phyloP scores from a whole-genome alignment of 805 yeast genomes.

The Candida nemodendra region DNA sequence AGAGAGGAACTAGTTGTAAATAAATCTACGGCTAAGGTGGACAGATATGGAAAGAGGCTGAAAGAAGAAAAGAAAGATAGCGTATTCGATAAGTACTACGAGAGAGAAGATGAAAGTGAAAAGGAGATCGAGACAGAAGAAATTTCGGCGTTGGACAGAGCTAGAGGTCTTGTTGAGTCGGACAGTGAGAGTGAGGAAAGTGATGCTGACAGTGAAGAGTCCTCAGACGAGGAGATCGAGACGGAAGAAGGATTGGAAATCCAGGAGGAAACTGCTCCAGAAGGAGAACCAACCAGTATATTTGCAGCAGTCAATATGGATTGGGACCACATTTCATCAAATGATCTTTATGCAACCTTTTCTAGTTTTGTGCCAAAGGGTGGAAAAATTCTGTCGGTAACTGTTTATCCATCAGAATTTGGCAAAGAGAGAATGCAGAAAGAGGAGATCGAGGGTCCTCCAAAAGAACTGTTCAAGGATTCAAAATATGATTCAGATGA shows the following conservation, averaged over 20 bases:
- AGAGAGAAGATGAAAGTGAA: slow-evolving; percentile 38
- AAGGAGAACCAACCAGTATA: slow-evolving; percentile 78
- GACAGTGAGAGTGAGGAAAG: slow-evolving; percentile 40
- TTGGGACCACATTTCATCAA: slow-evolving; percentile 92
- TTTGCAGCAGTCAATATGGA: slow-evolving; percentile 95
- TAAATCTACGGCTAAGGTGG: slow-evolving; percentile 67
- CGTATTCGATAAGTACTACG: slow-evolving; percentile 65
- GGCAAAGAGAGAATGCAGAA: slow-evolving; percentile 89
- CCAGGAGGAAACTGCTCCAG: slow-evolving; percentile 65
- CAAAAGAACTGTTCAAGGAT: slow-evolving; percentile 71
- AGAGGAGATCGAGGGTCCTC: slow-evolving; percentile 92
- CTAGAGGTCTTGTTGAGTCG: slow-evolving; percentile 56
- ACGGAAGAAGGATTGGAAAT: slow-evolving; percentile 53
- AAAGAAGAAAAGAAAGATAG: slow-evolving; percentile 42
- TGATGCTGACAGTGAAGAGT: slow-evolving; percentile 34
- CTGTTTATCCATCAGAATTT: slow-evolving; percentile 83
- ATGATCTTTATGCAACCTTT: slow-evolving; percentile 87
- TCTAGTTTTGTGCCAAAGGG: slow-evolving; percentile 77
- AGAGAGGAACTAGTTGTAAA: slow-evolving; percentile 61
- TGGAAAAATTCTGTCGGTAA: slow-evolving; percentile 66
- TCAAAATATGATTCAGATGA: slow-evolving; percentile 38
- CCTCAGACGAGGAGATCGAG: slow-evolving; percentile 34
- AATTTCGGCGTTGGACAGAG: slow-evolving; percentile 36
- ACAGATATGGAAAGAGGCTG: slow-evolving; percentile 82
- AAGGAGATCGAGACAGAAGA: slow-evolving; percentile 26